phyloP scores from a whole-genome alignment of 257 asterid genomes.

The Nyctanthes arbortristis region DNA sequence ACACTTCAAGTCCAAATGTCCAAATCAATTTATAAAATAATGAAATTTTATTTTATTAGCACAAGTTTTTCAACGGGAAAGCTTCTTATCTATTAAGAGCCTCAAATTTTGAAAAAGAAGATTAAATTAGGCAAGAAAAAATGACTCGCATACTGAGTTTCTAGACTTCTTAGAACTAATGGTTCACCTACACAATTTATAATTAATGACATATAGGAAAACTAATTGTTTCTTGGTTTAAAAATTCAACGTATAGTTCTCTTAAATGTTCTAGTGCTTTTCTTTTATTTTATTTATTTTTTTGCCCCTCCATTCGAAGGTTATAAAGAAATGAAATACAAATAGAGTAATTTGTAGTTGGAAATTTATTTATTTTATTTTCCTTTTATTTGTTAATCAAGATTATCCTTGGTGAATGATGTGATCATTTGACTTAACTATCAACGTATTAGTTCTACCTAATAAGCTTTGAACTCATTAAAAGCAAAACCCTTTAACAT shows the following conservation, averaged over 20 bases:
- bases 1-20: conserved; percentile 9
- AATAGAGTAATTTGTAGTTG: no score
- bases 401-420: background rate
- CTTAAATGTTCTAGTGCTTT: no score
- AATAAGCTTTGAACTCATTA: background rate
- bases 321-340: no score
- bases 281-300: background rate
- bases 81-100: background rate
- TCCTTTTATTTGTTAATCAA: conserved; percentile 1
- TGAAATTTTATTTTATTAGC: background rate
- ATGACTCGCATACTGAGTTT: background rate
- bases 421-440: background rate
- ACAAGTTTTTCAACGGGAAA: background rate
- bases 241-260: no score
- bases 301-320: no score
- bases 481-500: no score
- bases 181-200: conserved; percentile 5
- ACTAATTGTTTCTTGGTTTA: no score
- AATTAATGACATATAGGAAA: background rate
- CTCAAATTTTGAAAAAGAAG: background rate
- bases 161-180: background rate
- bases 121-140: background rate
- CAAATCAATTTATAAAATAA: conserved; percentile 8
- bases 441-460: conserved; percentile 2
- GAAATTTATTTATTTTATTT: background rate